Evolutionary conservation across 495 filamentous ascomycete genomes (phyloP).

Genomic region (Xylaria longipes): DNA sequence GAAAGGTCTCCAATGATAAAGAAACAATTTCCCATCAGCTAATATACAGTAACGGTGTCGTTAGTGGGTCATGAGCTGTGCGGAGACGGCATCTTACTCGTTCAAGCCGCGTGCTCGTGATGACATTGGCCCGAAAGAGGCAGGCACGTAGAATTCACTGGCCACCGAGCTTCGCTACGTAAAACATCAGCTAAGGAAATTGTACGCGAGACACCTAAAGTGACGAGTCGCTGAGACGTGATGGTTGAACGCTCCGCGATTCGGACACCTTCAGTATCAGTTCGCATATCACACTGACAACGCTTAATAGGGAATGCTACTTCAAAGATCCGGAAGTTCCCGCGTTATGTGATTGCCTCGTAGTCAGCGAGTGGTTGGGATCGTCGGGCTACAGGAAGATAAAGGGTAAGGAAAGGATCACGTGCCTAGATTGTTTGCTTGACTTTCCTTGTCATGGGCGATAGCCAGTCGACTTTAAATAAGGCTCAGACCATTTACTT

Average conservation of each 20-base stretch:
- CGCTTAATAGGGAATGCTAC: not conserved
- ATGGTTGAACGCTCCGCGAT: not conserved
- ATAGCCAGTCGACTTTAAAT: not conserved
- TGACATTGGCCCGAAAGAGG: slow-evolving; percentile 48
- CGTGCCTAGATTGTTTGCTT: not conserved
- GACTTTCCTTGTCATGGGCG: not conserved
- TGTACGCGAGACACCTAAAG: not conserved
- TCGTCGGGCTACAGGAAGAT: not conserved
- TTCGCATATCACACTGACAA: not conserved
- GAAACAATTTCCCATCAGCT: slow-evolving; percentile 10
- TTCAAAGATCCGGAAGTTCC: slow-evolving; percentile 11
- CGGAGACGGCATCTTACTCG: slow-evolving; percentile 34
- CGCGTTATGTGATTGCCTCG: not conserved
- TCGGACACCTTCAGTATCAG: not conserved
- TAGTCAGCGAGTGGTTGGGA: not conserved
- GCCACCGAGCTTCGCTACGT: slow-evolving; percentile 15
- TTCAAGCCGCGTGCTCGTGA: slow-evolving; percentile 40
- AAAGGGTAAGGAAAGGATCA: not conserved
- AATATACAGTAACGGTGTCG: slow-evolving; percentile 26
- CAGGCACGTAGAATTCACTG: slow-evolving; percentile 9
- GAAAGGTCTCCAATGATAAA: slow-evolving; percentile 16
- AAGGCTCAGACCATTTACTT: not conserved
- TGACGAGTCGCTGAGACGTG: not conserved
- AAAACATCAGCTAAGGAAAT: not conserved
- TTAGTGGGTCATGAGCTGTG: slow-evolving; percentile 36